Evolutionary conservation across 2,329 filamentous ascomycete genomes (phyloP).

Genomic region (Alternaria hordeiaustralica): DNA sequence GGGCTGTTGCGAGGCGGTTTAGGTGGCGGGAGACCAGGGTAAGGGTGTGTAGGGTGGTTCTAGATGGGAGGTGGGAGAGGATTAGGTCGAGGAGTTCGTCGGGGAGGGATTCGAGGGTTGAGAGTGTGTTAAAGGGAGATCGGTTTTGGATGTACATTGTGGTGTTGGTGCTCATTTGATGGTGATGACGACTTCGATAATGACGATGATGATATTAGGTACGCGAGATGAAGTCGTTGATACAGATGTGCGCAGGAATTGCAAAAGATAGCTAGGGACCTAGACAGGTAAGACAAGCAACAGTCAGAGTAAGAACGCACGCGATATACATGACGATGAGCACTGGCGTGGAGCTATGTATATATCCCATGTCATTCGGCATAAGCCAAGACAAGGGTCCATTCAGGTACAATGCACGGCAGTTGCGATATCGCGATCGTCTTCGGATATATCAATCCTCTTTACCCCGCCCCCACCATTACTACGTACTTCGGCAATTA

Average conservation of each 20-base stretch:
- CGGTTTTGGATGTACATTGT: not conserved
- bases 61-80: not conserved
- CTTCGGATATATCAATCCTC: not conserved
- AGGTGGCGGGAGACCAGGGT: slow-evolving; percentile 15
- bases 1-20: slow-evolving; percentile 21
- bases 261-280: not conserved
- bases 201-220: not conserved
- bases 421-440: slow-evolving; percentile 7
- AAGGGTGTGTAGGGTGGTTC: slow-evolving; percentile 7
- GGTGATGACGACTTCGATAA: not conserved
- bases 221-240: not conserved
- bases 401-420: slow-evolving; percentile 13
- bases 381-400: slow-evolving; percentile 10
- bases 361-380: slow-evolving; percentile 3
- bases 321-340: not conserved
- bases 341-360: not conserved
- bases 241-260: not conserved
- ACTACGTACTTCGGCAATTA: not conserved
- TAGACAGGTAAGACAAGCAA: not conserved
- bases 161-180: not conserved
- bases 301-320: not conserved
- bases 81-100: slow-evolving; percentile 25
- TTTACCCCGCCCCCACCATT: slow-evolving; percentile 3
- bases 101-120: slow-evolving; percentile 11
- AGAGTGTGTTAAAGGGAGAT: not conserved